These are phyloP conservation scores for Penicillium roqueforti DNA, from an alignment of 495 filamentous ascomycete species.

Conservation along the genomic window DNA sequence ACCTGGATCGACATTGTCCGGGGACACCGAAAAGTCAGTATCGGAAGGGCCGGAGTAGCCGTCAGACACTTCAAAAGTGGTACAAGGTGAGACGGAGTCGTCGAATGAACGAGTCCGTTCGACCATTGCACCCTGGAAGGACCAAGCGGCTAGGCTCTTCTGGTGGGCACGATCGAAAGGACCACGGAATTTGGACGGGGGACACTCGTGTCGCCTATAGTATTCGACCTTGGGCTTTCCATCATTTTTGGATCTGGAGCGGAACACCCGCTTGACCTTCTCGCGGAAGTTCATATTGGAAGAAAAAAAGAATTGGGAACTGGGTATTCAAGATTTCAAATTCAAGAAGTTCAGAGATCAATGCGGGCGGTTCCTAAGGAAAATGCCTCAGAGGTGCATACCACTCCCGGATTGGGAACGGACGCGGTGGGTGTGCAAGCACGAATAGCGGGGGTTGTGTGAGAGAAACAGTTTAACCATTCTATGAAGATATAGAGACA, in stretches of 20 bases:
- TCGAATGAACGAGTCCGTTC: conserved; percentile 37
- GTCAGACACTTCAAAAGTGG: conserved; percentile 21
- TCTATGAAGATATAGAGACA: conserved; percentile 4
- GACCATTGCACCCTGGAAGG: conserved; percentile 39
- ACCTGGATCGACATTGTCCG: conserved; percentile 34
- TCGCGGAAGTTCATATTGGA: conserved; percentile 45
- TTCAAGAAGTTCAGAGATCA: conserved; percentile 5
- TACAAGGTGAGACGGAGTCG: conserved; percentile 38
- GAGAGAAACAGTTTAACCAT: conserved; percentile 18
- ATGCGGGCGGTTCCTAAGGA: conserved; percentile 10
- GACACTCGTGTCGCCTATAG: conserved; percentile 48
- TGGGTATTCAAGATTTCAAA: conserved; percentile 4
- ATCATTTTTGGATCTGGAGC: conserved; percentile 27
- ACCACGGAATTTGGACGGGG: conserved; percentile 50
- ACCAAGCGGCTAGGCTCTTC: conserved; percentile 47
- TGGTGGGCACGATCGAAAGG: conserved; percentile 51
- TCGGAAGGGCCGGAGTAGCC: conserved; percentile 11
- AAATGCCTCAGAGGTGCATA: conserved; percentile 29
- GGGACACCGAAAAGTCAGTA: conserved; percentile 13
- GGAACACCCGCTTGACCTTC: conserved; percentile 40
- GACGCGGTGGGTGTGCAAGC: conserved; percentile 40
- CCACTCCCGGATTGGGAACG: conserved; percentile 35
- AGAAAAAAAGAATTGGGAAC: neutral
- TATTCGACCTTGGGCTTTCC: conserved; percentile 47
- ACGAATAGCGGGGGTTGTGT: conserved; percentile 18